A percentile compares a stretch with the other conserved stretches of the same genome.
These are phyloP conservation scores for Murraya koenigii DNA, from an alignment of 345 rosid species.

Conservation along the genomic window DNA sequence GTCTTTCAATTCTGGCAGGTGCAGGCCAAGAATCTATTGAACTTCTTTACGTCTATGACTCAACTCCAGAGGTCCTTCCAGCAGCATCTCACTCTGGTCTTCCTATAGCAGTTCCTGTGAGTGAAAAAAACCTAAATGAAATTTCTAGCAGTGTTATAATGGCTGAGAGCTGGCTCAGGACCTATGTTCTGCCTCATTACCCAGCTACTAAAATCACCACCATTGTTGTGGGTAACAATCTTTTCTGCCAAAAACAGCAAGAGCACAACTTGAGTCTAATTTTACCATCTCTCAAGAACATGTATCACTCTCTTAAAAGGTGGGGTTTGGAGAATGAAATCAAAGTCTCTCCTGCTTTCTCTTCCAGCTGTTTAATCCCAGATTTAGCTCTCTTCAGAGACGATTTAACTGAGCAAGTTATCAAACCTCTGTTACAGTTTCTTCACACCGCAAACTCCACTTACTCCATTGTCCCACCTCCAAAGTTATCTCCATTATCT, in stretches of 20 bases:
- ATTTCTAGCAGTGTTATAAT: slow-evolving; percentile 54
- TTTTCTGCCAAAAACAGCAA: slow-evolving; percentile 38
- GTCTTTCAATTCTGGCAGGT: slow-evolving; percentile 35
- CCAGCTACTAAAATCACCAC: slow-evolving; percentile 63
- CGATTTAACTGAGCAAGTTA: slow-evolving; percentile 24
- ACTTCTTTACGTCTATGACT: slow-evolving; percentile 30
- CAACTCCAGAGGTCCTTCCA: slow-evolving; percentile 28
- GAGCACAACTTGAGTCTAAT: slow-evolving; percentile 36
- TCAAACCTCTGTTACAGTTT: slow-evolving; percentile 39
- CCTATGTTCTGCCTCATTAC: slow-evolving; percentile 57
- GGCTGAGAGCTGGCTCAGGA: slow-evolving; percentile 75
- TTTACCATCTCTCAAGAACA: slow-evolving; percentile 50
- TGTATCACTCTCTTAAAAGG: slow-evolving; percentile 58
- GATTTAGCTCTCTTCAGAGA: slow-evolving; percentile 17
- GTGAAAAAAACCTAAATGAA: slow-evolving; percentile 37
- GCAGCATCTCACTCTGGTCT: slow-evolving; percentile 25
- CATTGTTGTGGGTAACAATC: slow-evolving; percentile 47
- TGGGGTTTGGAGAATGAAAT: slow-evolving; percentile 74
- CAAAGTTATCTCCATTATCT: slow-evolving; percentile 31
- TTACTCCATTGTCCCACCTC: slow-evolving; percentile 43
- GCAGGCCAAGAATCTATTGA: slow-evolving; percentile 56
- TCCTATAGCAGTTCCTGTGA: slow-evolving; percentile 49
- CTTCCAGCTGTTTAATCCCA: slow-evolving; percentile 35
- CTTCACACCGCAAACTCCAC: slow-evolving; percentile 53
- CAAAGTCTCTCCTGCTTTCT: slow-evolving; percentile 57